Percentiles rank a stretch among this genome's conserved stretches.
phyloP scores from a whole-genome alignment of 2,329 filamentous ascomycete species.

The Lasiodiplodia theobromae region DNA sequence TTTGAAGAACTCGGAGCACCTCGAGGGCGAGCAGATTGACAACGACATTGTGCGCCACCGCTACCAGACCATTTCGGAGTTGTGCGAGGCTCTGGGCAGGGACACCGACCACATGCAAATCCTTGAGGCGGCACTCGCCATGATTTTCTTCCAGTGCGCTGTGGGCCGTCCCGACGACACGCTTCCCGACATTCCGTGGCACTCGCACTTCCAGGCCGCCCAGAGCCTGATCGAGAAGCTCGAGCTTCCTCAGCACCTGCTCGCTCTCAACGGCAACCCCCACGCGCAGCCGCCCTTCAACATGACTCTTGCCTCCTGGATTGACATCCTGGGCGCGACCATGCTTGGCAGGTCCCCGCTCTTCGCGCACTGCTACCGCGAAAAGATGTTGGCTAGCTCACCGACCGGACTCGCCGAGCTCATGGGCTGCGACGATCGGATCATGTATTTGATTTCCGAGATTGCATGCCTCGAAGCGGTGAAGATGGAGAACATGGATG shows the following conservation, averaged over 20 bases:
- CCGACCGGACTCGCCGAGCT: constrained; percentile 83
- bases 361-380: constrained; percentile 94
- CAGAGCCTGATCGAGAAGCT: constrained; percentile 86
- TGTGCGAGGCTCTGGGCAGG: constrained; percentile 80
- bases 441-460: constrained; percentile 98
- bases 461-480: constrained; percentile 94
- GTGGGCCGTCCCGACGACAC: constrained; percentile 86
- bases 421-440: constrained; percentile 95
- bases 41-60: constrained; percentile 91
- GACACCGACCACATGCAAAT: constrained; percentile 88
- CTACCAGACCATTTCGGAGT: constrained; percentile 82
- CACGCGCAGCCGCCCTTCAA: constrained; percentile 80
- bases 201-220: constrained; percentile 93
- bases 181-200: constrained; percentile 92
- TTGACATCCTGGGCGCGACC: constrained; percentile 93
- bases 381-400: constrained; percentile 77
- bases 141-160: constrained; percentile 96
- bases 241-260: constrained; percentile 74
- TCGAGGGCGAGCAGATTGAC: constrained; percentile 77
- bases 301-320: constrained; percentile 94
- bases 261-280: constrained; percentile 64
- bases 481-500: constrained; percentile 78
- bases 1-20: constrained; percentile 77
- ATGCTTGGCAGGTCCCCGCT: constrained; percentile 86
- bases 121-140: constrained; percentile 87